Conservation (phyloP, 495 filamentous ascomycete genomes). For the Rhizodiscina lignyota region DNA sequence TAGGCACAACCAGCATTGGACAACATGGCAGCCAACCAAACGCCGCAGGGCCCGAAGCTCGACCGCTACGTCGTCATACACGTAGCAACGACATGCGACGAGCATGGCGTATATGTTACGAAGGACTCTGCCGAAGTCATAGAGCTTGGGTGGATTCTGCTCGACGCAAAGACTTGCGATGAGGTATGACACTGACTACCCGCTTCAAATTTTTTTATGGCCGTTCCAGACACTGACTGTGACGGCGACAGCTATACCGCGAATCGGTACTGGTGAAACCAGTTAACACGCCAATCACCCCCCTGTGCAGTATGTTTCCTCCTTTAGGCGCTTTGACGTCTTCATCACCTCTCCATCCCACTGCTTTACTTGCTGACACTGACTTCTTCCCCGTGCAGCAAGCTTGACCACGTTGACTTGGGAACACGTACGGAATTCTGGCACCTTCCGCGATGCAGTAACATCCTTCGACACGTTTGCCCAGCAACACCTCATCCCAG, state of each 20-base stretch:
- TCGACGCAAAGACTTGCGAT: constrained; percentile 79
- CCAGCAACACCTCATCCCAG: constrained; percentile 65
- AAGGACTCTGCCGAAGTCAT: constrained; percentile 99
- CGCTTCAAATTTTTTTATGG: background rate
- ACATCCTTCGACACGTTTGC: constrained; percentile 87
- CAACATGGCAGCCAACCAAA: too few relatives aligned
- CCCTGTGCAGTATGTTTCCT: constrained; percentile 79
- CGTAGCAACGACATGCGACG: constrained; percentile 96
- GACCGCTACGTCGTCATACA: constrained; percentile 96
- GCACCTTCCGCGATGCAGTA: constrained; percentile 91
- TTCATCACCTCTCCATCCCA: background rate
- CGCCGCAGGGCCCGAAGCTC: too few relatives aligned
- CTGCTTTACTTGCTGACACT: constrained; percentile 4
- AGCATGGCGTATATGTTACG: constrained; percentile 97
- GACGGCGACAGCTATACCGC: constrained; percentile 56
- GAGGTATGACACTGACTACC: constrained; percentile 47
- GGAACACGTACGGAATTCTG: constrained; percentile 95
- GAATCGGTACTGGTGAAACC: constrained; percentile 96
- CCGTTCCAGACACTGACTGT: background rate
- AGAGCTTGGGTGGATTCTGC: constrained; percentile 92
- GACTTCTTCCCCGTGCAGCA: constrained; percentile 33
- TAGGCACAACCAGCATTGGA: too few relatives aligned
- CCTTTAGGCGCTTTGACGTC: background rate
- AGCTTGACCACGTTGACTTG: constrained; percentile 95
- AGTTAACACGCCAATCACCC: constrained; percentile 95